A percentile compares a stretch with the other conserved stretches of the same genome.
Conservation (phyloP, 2,329 filamentous ascomycete species). For the Colletotrichum simmondsii region DNA sequence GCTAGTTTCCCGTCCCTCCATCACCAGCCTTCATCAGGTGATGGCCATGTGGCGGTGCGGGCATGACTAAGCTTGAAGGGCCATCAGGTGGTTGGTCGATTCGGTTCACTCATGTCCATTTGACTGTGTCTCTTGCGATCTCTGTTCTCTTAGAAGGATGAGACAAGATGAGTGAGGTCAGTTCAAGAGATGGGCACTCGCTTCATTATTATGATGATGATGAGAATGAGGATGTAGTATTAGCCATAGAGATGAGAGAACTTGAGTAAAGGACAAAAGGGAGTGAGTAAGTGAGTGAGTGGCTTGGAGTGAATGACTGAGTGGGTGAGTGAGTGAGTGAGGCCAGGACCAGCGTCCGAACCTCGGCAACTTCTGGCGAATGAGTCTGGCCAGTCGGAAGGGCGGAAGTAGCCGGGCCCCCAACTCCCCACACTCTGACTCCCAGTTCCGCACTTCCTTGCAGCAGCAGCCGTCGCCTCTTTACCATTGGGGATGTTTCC, state of each 20-base stretch:
- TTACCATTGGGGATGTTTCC: slow-evolving; percentile 40
- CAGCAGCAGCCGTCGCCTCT: not conserved
- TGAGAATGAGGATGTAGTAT: not conserved
- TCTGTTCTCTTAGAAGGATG: too few species aligned
- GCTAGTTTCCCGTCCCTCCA: slow-evolving; percentile 7
- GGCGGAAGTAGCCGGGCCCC: slow-evolving; percentile 21
- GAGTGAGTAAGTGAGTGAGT: not conserved
- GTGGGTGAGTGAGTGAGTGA: not conserved
- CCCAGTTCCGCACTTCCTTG: not conserved
- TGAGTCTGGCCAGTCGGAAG: slow-evolving; percentile 16
- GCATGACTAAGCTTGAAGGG: not conserved
- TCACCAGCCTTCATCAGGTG: slow-evolving; percentile 12
- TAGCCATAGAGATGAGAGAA: too few species aligned
- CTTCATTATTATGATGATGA: not conserved
- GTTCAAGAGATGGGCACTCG: too few species aligned
- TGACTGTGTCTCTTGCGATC: not conserved
- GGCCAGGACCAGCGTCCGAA: slow-evolving; percentile 27
- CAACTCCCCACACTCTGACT: not conserved
- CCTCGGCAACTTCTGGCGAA: slow-evolving; percentile 34
- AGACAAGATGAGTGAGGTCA: too few species aligned
- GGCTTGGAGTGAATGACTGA: not conserved
- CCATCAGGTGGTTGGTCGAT: not conserved
- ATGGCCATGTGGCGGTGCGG: slow-evolving; percentile 11
- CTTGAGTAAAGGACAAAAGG: not conserved
- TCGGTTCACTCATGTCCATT: too few species aligned